Evolutionary conservation across 441 rosid species (phyloP).

Genomic region (Populus trichocarpa): DNA sequence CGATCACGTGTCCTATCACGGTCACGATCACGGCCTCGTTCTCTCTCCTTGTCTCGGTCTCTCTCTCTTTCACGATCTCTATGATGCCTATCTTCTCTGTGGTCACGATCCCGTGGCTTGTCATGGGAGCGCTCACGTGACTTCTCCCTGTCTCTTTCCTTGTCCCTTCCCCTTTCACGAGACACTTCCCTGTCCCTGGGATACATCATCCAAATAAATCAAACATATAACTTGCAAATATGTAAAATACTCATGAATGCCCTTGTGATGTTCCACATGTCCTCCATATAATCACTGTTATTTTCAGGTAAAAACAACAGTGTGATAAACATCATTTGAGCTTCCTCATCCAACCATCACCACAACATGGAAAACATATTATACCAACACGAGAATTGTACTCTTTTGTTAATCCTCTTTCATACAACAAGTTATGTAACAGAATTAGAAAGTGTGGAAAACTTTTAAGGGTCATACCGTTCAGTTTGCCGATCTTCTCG

Average conservation of each 20-base stretch:
- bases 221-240: background rate
- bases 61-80: conserved; percentile 69
- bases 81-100: conserved; percentile 74
- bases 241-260: background rate
- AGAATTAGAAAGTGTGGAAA: background rate
- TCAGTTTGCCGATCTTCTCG: conserved; percentile 60
- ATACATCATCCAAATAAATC: background rate
- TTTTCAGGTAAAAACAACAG: background rate
- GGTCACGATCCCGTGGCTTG: conserved; percentile 72
- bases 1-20: conserved; percentile 40
- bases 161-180: conserved; percentile 74
- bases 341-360: background rate
- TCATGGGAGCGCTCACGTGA: conserved; percentile 73
- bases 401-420: background rate
- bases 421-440: background rate
- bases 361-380: background rate
- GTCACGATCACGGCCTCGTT: conserved; percentile 44
- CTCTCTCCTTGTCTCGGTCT: conserved; percentile 60
- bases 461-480: conserved; percentile 34
- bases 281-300: background rate
- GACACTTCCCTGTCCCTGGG: conserved; percentile 63
- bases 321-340: background rate
- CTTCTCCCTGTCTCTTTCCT: conserved; percentile 65
- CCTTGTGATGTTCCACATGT: background rate
- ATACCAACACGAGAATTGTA: background rate